Evolutionary conservation across 768 basidiomycete genomes (phyloP).

Genomic region (Serpula lacrymans): DNA sequence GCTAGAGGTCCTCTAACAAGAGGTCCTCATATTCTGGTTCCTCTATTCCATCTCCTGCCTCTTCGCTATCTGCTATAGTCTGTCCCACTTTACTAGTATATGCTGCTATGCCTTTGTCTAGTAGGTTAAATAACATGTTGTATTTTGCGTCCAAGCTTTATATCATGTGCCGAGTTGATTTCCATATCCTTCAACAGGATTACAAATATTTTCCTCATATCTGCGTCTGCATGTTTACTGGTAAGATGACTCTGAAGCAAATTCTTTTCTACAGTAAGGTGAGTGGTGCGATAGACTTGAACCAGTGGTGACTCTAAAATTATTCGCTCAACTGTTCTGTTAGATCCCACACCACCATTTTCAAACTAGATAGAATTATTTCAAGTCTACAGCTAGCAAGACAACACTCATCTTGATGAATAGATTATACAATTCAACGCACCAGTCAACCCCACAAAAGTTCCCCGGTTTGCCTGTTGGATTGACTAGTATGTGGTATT

Average conservation of each 20-base stretch:
- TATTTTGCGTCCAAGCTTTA: neutral
- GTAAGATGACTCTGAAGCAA: slow-evolving; percentile 23
- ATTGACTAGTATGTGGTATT: slow-evolving; percentile 28
- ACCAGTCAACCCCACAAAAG: slow-evolving; percentile 37
- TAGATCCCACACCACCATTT: slow-evolving; percentile 33
- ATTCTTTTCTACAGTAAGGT: slow-evolving; percentile 5
- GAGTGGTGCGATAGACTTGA: slow-evolving; percentile 25
- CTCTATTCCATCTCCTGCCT: too few species aligned
- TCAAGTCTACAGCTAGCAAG: neutral
- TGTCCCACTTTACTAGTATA: too few species aligned
- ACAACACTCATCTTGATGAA: slow-evolving; percentile 33
- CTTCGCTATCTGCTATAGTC: too few species aligned
- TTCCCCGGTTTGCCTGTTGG: slow-evolving; percentile 28
- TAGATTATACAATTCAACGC: slow-evolving; percentile 38
- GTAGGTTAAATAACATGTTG: neutral
- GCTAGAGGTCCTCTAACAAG: too few species aligned
- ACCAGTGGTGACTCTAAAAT: slow-evolving; percentile 33
- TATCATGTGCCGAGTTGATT: neutral
- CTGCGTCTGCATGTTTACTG: slow-evolving; percentile 19
- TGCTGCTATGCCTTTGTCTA: slow-evolving; percentile 5
- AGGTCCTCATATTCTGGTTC: too few species aligned
- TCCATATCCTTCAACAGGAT: slow-evolving; percentile 3
- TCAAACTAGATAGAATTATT: slow-evolving; percentile 20
- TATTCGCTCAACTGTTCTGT: slow-evolving; percentile 28
- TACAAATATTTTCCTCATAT: slow-evolving; percentile 25